These are phyloP conservation scores for Cutaneotrichosporon arboriforme DNA, from an alignment of 1,284 basidiomycete genomes.

Conservation along the genomic window DNA sequence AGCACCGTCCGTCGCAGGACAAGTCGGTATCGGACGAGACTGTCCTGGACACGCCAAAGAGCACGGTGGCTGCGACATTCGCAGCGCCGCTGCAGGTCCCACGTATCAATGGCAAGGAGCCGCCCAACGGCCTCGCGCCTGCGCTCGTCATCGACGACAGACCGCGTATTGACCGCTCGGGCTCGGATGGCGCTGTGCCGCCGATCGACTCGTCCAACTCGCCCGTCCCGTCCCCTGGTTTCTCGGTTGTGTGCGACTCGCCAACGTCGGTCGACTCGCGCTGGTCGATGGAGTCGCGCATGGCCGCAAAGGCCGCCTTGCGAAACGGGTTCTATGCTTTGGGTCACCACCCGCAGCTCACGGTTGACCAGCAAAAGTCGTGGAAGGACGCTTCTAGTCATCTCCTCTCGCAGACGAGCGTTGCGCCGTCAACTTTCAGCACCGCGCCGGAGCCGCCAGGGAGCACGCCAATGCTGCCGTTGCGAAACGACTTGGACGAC, in stretches of 20 bases:
- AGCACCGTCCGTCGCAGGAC: background rate
- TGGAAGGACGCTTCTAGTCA: background rate
- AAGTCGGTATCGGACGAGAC: slow-evolving; percentile 9
- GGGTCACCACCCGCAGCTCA: slow-evolving; percentile 13
- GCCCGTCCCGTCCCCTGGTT: background rate
- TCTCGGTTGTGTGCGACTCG: slow-evolving; percentile 3
- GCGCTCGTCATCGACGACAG: slow-evolving; percentile 2
- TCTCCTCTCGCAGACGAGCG: background rate
- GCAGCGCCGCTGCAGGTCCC: background rate
- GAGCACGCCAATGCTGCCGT: too few species aligned
- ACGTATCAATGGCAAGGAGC: background rate
- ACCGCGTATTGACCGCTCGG: background rate
- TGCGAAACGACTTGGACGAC: too few species aligned
- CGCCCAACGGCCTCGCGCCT: background rate
- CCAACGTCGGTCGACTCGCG: slow-evolving; percentile 8
- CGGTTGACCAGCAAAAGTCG: slow-evolving; percentile 1
- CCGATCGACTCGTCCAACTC: background rate
- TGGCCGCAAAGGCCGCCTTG: background rate
- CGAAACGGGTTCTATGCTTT: slow-evolving; percentile 14
- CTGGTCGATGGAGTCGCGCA: slow-evolving; percentile 8
- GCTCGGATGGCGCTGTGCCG: background rate
- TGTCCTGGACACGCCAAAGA: slow-evolving; percentile 11
- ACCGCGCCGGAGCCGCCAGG: background rate
- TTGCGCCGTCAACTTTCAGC: background rate
- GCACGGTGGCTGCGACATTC: background rate